A percentile compares a stretch with the other conserved stretches of the same genome.
These are phyloP conservation scores for Paraleonurus japonicus DNA, from an alignment of 257 asterid genomes.

Conservation along the genomic window DNA sequence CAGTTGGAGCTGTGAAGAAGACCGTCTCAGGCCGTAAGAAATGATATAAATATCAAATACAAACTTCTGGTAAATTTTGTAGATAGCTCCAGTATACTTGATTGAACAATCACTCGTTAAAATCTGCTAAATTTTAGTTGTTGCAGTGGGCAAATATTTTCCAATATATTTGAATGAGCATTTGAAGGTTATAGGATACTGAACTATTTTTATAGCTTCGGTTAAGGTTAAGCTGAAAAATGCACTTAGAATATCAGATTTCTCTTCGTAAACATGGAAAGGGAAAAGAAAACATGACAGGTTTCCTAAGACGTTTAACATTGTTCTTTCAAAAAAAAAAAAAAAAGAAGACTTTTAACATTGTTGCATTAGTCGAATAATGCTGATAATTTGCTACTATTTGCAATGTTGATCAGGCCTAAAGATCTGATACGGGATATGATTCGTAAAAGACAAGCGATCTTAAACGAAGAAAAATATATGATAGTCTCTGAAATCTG, in stretches of 20 bases:
- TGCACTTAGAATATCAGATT: background rate
- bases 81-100: slow-evolving; percentile 33
- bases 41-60: slow-evolving; percentile 23
- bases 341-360: too few relatives aligned
- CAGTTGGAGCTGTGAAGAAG: slow-evolving; percentile 90
- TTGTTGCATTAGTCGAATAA: background rate
- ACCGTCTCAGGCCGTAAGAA: slow-evolving; percentile 86
- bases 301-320: background rate
- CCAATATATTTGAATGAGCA: background rate
- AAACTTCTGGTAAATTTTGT: slow-evolving; percentile 39
- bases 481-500: too few relatives aligned
- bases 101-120: slow-evolving; percentile 10
- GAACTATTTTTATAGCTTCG: too few relatives aligned
- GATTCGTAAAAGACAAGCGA: too few relatives aligned
- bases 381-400: background rate
- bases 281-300: background rate
- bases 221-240: background rate
- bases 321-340: too few relatives aligned
- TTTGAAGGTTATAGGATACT: background rate
- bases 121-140: background rate
- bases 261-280: background rate
- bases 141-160: background rate
- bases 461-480: too few relatives aligned
- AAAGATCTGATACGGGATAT: too few relatives aligned
- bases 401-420: background rate